Base-by-base conservation (phyloP, 805 yeast species). In the Saccharomyces kudriavzevii region DNA sequence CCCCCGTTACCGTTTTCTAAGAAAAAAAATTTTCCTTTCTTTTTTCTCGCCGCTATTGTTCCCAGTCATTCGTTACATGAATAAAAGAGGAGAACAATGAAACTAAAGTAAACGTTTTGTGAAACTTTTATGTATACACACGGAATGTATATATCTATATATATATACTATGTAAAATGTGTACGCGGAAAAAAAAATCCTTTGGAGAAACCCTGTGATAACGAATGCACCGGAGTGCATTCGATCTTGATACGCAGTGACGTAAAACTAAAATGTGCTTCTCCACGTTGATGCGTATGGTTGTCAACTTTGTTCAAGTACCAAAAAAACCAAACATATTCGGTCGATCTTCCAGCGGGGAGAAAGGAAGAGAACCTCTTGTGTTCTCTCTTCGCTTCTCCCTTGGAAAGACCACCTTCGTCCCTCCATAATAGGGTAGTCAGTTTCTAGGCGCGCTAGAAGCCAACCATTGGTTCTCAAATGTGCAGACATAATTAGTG, bases 261-360 rank as follows among this genome's bases (percentile, higher is more conserved):
- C 43, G 43, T 35, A 35, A 17, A 17, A 35, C 6, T n/a, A 17
- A 35, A 17, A 6, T 35, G 43, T 35, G 43, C 43, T 35, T 35
- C 43, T 35, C 22, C 43, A 35, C 22, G 13, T 17, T 22, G 43
- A 20, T 35, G 17, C 43, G 24, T 35, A 35, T 24, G 24, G 22
- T 35, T 35, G 43, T 35, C n/a, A 35, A 35, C 43, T 35, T 35
- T 35, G 17, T 17, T 35, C 22, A 35, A 40, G 49, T 54, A 57
- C 68, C 66, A 66, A 66, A 67, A 60, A 58, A 61, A 64, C 60
- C 70, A 61, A 67, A 66, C 71, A 57, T 66, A 56, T 63, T 55
- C 62, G 60, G 70, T 64, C 70, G 65, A 61, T 55, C 51, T 47
- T 43, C 48, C 45, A n/a, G 17, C 17, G 11, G 11, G 22, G 11